Base-by-base conservation (phyloP, 352 stramenopile genomes). In the Phytophthora hybrid region DNA sequence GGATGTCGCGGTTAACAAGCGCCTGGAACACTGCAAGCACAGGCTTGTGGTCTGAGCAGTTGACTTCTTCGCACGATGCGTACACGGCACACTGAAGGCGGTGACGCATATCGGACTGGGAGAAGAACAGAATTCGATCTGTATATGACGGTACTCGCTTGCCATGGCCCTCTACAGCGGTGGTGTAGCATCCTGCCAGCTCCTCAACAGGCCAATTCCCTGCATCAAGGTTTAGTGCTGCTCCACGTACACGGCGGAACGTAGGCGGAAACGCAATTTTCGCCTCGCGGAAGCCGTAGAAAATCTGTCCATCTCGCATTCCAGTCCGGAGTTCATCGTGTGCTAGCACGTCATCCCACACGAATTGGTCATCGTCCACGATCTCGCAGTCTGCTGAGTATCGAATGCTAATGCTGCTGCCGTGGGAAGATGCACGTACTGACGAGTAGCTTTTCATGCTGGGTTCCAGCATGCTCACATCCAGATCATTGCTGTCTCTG, bases 61-160 rank as follows among this genome's bases (percentile, higher is more conserved):
- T 85, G 1, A 96, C 81, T 39, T 83, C 75, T 55, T 97, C 91
- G 55, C 81, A 91, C 18, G 87, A 93, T 5, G 77, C 82, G 71
- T 97, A 97, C 21, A 79, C 61, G 19, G 78, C 78, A 59, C 90
- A 93, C 21, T 80, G 81, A 44, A 97, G 75, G 9, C 85, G 82
- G 34, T 85, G 73, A 9, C 80, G 68, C 76, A 94, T 82, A 66
- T 95, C 89, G 0, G 77, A 71, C 44, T 96, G 81, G 9, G 91
- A 97, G 54, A 91, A 87, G 54, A 88, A 91, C 44, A 98, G 74
- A 34, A 98, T 96, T 19, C 93, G 90, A 61, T 98, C 93, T 10
- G 93, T 98, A 73, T 97, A 98, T 29, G 91, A 97, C 26, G 93
- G 93, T 14, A 96, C 85, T 34, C 92, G 92, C 58, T 55, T 77